Evolutionary conservation across 73 alveolate species (phyloP).

Genomic region (Paramecium octaurelia): DNA sequence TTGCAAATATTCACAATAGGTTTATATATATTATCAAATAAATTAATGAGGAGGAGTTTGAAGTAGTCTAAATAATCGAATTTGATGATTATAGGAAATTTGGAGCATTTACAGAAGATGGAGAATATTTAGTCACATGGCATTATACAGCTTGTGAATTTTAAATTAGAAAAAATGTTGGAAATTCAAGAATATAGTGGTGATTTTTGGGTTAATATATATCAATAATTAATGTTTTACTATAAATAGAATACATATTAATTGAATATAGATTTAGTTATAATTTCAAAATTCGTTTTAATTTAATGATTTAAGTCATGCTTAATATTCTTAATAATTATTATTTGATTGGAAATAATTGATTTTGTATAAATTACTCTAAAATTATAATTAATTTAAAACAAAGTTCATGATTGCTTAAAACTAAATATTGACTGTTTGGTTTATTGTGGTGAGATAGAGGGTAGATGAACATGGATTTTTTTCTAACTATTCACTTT

Average conservation of each 20-base stretch:
- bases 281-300: too few species aligned
- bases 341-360: too few species aligned
- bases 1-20: not conserved
- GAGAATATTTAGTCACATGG: not conserved
- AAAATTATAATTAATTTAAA: not conserved
- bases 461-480: not conserved
- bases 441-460: not conserved
- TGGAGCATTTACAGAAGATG: not conserved
- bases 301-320: too few species aligned
- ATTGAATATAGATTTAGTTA: too few species aligned
- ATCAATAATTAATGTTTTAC: not conserved
- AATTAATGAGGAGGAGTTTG: not conserved
- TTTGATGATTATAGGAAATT: not conserved
- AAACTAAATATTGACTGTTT: not conserved
- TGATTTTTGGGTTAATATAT: not conserved
- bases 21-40: not conserved
- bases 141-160: not conserved
- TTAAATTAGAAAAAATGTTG: not conserved
- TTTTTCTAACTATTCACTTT: not conserved
- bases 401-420: not conserved
- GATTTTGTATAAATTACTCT: not conserved
- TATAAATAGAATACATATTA: too few species aligned
- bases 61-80: not conserved
- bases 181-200: not conserved
- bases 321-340: too few species aligned